These are phyloP conservation scores for Rhododendron griersonianum DNA, from an alignment of 148 eudicot species.

Conservation along the genomic window DNA sequence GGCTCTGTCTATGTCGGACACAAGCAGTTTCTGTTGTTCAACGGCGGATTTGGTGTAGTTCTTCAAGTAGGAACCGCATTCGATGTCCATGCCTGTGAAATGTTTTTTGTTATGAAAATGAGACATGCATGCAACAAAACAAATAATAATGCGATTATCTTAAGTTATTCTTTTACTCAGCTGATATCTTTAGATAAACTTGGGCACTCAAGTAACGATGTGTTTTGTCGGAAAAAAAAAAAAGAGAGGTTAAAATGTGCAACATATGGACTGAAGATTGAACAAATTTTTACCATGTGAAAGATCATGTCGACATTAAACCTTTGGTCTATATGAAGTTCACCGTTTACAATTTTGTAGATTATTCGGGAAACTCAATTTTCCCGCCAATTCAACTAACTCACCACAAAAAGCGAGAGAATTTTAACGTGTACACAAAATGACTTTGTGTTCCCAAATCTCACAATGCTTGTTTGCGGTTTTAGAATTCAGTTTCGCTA, in stretches of 20 bases:
- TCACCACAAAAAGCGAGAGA: background rate
- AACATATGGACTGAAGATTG: background rate
- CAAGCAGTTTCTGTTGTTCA: conserved; percentile 35
- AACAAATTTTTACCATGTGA: background rate
- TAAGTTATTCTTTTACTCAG: background rate
- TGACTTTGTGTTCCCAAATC: background rate
- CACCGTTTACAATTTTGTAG: background rate
- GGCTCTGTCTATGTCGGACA: conserved; percentile 67
- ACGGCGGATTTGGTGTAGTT: conserved; percentile 79
- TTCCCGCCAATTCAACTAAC: background rate
- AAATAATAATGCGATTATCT: background rate
- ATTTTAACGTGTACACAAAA: background rate
- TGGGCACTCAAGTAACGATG: background rate
- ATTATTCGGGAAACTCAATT: background rate
- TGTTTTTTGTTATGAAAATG: background rate
- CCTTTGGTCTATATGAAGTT: background rate
- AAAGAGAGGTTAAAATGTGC: background rate
- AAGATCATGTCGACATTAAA: background rate
- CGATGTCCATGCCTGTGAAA: conserved; percentile 74
- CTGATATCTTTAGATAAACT: background rate
- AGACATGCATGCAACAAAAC: background rate
- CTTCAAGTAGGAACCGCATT: conserved; percentile 65
- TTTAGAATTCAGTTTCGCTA: background rate
- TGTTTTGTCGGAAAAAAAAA: too few relatives aligned
- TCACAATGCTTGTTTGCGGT: background rate